Conservation (phyloP, 2,329 filamentous ascomycete genomes). For the Fonsecaea pedrosoi region DNA sequence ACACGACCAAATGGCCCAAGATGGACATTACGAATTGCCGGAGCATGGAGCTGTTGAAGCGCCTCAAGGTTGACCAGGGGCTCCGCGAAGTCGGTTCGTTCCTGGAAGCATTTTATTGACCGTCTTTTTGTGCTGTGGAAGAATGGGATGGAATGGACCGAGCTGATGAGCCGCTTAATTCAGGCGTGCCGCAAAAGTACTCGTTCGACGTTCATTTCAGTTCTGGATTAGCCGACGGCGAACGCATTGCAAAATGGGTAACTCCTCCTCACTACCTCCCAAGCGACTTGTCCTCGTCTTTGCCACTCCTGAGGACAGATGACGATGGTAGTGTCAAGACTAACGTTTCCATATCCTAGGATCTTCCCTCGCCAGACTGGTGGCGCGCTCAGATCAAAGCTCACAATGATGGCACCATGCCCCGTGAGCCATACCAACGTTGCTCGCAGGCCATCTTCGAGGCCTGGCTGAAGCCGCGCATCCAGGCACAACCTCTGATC, state of each 20-base stretch:
- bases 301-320: background rate
- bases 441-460: constrained; percentile 47
- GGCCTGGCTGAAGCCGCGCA: constrained; percentile 44
- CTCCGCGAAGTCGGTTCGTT: constrained; percentile 27
- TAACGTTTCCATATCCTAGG: background rate
- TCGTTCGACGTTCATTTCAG: constrained; percentile 30
- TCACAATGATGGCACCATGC: constrained; percentile 45
- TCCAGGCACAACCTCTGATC: constrained; percentile 39
- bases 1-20: constrained; percentile 49
- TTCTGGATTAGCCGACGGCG: constrained; percentile 22
- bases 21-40: constrained; percentile 49
- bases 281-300: background rate
- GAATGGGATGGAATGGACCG: background rate
- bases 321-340: background rate
- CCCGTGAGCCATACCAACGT: constrained; percentile 45
- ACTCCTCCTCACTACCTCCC: background rate
- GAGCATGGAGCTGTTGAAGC: constrained; percentile 46
- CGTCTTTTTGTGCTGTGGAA: background rate
- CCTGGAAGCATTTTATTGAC: background rate
- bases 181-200: constrained; percentile 29
- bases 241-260: constrained; percentile 30
- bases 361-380: constrained; percentile 26
- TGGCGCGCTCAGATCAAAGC: constrained; percentile 38
- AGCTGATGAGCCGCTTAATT: background rate
- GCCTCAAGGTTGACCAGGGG: constrained; percentile 22